phyloP scores from a whole-genome alignment of 257 asterid genomes.

The Fraxinus americana region DNA sequence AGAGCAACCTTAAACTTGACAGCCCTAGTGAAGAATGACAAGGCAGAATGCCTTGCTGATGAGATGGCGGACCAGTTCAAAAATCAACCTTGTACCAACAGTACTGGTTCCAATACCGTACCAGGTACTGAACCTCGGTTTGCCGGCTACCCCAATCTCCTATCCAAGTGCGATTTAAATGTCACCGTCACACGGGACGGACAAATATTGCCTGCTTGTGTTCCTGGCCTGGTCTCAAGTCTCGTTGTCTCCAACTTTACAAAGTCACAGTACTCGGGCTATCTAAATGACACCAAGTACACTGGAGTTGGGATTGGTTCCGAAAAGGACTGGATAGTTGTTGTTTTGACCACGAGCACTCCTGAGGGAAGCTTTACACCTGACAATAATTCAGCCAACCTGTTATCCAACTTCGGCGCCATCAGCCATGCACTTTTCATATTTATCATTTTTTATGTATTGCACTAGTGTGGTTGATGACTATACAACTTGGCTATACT shows the following conservation, averaged over 20 bases:
- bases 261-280: conserved; percentile 53
- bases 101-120: conserved; percentile 78
- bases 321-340: conserved; percentile 71
- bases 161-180: conserved; percentile 64
- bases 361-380: conserved; percentile 59
- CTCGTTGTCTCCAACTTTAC: conserved; percentile 80
- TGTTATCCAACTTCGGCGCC: conserved; percentile 31
- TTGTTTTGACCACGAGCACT: conserved; percentile 73
- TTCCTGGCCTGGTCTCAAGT: conserved; percentile 59
- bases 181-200: conserved; percentile 87
- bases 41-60: conserved; percentile 83
- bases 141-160: conserved; percentile 56
- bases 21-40: conserved; percentile 57
- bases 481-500: conserved; percentile 11
- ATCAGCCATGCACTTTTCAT: conserved; percentile 26
- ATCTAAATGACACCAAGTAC: conserved; percentile 61
- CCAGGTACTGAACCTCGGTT: conserved; percentile 79
- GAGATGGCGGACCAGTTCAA: conserved; percentile 71
- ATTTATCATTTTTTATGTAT: conserved; percentile 33
- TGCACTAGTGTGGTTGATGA: conserved; percentile 30
- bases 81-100: conserved; percentile 76
- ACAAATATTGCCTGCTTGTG: conserved; percentile 77
- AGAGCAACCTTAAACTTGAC: conserved; percentile 67
- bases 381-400: conserved; percentile 42
- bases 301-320: conserved; percentile 77